A percentile compares a stretch with the other conserved stretches of the same genome.
Conservation (phyloP, 768 basidiomycete species). For the Mycena olivaceomarginata region DNA sequence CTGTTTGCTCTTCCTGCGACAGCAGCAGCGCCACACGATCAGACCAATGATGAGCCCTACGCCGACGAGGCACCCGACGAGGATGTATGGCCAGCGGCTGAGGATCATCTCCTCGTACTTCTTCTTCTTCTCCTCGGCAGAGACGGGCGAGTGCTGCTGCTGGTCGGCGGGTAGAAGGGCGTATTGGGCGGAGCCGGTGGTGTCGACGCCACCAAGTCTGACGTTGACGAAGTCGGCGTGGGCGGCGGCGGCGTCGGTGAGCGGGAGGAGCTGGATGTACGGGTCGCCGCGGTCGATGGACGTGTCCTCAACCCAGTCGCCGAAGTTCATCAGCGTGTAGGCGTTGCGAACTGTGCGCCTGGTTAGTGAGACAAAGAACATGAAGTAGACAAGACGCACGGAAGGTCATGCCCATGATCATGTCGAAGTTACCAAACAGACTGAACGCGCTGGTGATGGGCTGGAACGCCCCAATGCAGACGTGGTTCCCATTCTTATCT, state of each 20-base stretch:
- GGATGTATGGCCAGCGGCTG: constrained; percentile 84
- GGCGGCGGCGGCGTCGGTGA: constrained; percentile 66
- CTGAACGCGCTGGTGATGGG: constrained; percentile 73
- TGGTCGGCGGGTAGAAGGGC: constrained; percentile 71
- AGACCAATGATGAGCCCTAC: constrained; percentile 66
- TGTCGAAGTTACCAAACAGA: constrained; percentile 68
- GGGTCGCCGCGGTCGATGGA: constrained; percentile 62
- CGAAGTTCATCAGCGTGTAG: constrained; percentile 79
- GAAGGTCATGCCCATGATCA: constrained; percentile 86
- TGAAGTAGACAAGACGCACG: constrained; percentile 60
- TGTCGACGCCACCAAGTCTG: constrained; percentile 57
- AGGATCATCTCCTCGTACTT: constrained; percentile 77
- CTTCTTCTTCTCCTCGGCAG: constrained; percentile 80
- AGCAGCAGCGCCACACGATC: constrained; percentile 67
- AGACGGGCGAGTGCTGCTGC: constrained; percentile 56
- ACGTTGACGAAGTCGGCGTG: constrained; percentile 61
- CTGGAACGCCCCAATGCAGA: constrained; percentile 78
- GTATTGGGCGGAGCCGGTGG: constrained; percentile 60
- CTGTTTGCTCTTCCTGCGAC: constrained; percentile 48
- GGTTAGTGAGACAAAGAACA: background rate
- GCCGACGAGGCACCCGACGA: constrained; percentile 74
- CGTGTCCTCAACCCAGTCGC: constrained; percentile 72
- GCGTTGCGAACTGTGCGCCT: constrained; percentile 76
- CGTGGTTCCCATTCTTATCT: constrained; percentile 55
- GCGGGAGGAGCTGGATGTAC: constrained; percentile 78